Evolutionary conservation across 164 flowering plant species (phyloP), one percentile per base, ranked within the genome.

Genomic region (Vitis labrusca): DNA sequence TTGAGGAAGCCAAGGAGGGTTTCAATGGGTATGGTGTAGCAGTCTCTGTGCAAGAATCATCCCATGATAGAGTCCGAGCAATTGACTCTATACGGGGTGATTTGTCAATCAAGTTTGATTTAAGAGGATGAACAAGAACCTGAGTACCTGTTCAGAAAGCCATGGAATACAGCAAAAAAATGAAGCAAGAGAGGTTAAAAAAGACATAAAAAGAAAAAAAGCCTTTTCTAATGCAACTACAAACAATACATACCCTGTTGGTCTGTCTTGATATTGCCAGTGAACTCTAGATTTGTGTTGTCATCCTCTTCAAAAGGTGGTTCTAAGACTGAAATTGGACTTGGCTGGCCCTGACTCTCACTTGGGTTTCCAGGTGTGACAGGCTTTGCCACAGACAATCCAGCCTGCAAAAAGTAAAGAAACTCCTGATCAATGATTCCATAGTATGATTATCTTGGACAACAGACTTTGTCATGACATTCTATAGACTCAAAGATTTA

Each of bases 81-180:
- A 95, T 77, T 57, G 97, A 89, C 74, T 74, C 92, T 61, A 92
- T 89, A 0, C 85, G 93, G 29, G 96, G 96, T 53, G 97, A 95
- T 73, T 89, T 92, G 76, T 84, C 86, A 55, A 93, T 85, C 70
- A 88, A 77, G 74, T 83, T 89, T 51, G 91, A 84, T 67, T 71
- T 82, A 11, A 67, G 57, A 15, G 71, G 66, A 17, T 57, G 77
- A 63, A 47, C 59, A 32, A 64, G 63, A 50, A 61, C 37, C 63
- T 69, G 70, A 50, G 17, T 50, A 71, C 89, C 97, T 83, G 83
- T 23, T 63, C 4, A 1, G 62, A 53, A 44, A 44, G 50, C 67
- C n/a, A 65, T 29, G n/a, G 50, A 19, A 9, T 12, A 8, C 30
- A 10, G 29, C 7, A 30, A 15, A 44, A 44, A 4, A 14, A 23